phyloP scores from a whole-genome alignment of 768 basidiomycete species.

The Roridomyces roridus region DNA sequence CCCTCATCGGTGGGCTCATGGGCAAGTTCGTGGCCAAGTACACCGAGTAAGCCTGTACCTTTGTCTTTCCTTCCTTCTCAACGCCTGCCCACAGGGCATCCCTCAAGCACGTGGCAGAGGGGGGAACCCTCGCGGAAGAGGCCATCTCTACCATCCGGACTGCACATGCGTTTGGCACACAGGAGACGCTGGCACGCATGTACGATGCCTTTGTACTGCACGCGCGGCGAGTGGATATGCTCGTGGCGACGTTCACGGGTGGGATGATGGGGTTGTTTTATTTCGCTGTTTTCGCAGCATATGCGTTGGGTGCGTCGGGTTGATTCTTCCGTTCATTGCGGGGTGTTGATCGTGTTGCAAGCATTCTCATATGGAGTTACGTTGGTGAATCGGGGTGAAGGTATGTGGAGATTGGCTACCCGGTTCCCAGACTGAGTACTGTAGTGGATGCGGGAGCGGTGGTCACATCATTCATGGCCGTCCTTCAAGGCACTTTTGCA shows the following conservation, averaged over 20 bases:
- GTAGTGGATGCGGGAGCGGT: constrained; percentile 28
- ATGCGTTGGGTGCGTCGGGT: constrained; percentile 61
- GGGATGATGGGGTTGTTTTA: constrained; percentile 75
- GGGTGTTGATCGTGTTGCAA: constrained; percentile 25
- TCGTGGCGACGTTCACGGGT: constrained; percentile 62
- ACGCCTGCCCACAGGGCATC: constrained; percentile 50
- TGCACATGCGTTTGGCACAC: constrained; percentile 89
- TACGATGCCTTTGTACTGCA: constrained; percentile 69
- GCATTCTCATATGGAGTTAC: constrained; percentile 92
- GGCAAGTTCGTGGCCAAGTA: constrained; percentile 67
- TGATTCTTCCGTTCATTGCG: neutral
- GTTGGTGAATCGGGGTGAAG: constrained; percentile 64
- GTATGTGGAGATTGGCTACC: no score
- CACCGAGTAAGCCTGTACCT: constrained; percentile 68
- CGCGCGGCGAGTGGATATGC: constrained; percentile 59
- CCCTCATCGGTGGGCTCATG: constrained; percentile 72
- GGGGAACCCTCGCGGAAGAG: constrained; percentile 89
- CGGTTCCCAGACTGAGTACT: no score
- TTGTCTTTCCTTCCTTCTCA: neutral
- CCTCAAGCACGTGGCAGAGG: constrained; percentile 71
- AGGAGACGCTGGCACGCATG: constrained; percentile 62
- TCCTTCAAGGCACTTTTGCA: constrained; percentile 90
- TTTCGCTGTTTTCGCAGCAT: constrained; percentile 79
- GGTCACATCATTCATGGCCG: no score
- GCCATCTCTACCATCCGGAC: constrained; percentile 90